Percentiles rank a stretch among this genome's conserved stretches.
These are phyloP conservation scores for Exophiala bonariae DNA, from an alignment of 2,329 filamentous ascomycete species.

Conservation along the genomic window DNA sequence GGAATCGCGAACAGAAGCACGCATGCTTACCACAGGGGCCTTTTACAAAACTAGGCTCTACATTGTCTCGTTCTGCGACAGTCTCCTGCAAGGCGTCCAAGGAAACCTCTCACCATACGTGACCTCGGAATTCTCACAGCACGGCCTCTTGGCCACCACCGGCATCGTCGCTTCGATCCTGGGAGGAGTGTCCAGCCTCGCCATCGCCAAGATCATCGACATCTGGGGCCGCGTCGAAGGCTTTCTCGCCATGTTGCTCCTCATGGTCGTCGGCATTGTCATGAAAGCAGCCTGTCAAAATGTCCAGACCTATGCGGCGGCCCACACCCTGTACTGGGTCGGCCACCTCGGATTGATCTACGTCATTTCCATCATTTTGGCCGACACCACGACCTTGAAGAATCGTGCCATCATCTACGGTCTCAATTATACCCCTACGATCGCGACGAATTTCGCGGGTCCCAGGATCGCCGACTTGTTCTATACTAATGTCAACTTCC, in stretches of 20 bases:
- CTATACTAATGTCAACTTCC: slow-evolving; percentile 51
- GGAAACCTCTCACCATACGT: slow-evolving; percentile 49
- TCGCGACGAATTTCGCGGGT: slow-evolving; percentile 58
- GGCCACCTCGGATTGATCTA: slow-evolving; percentile 57
- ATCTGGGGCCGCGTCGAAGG: slow-evolving; percentile 62
- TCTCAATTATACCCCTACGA: slow-evolving; percentile 57
- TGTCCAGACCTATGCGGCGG: slow-evolving; percentile 61
- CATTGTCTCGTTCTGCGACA: slow-evolving; percentile 7
- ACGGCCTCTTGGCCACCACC: slow-evolving; percentile 55
- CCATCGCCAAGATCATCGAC: slow-evolving; percentile 63
- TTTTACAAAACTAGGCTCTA: slow-evolving; percentile 7
- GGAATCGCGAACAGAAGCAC: no score
- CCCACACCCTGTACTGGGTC: slow-evolving; percentile 59
- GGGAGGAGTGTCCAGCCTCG: slow-evolving; percentile 56
- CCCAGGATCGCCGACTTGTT: slow-evolving; percentile 52
- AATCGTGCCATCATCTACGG: slow-evolving; percentile 63
- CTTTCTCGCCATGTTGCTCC: slow-evolving; percentile 45
- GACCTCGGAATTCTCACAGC: slow-evolving; percentile 50
- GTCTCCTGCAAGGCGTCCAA: slow-evolving; percentile 1
- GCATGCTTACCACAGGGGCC: no score
- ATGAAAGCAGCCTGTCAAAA: slow-evolving; percentile 62
- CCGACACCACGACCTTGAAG: slow-evolving; percentile 62
- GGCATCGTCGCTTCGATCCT: slow-evolving; percentile 57
- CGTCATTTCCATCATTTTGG: slow-evolving; percentile 58
- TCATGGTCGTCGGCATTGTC: slow-evolving; percentile 50